These are phyloP conservation scores for Henningerozyma blattae DNA, from an alignment of 805 yeast genomes.

Conservation along the genomic window DNA sequence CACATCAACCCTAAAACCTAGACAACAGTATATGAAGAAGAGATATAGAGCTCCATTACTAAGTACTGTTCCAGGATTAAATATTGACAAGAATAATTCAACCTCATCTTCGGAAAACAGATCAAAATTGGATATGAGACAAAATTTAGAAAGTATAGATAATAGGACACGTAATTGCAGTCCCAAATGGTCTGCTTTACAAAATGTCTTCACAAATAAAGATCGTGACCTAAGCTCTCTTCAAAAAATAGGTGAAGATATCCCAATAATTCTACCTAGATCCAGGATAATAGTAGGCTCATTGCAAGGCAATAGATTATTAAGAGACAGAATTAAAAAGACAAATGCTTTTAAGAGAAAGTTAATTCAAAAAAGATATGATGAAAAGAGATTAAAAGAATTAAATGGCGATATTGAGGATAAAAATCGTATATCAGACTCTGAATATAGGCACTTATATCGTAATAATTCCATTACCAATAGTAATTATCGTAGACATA, in stretches of 20 bases:
- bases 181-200: no score
- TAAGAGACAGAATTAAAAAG: slow-evolving; percentile 14
- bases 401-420: no score
- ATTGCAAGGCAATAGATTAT: neutral
- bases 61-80: no score
- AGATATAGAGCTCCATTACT: no score
- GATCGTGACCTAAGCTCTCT: neutral
- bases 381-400: slow-evolving; percentile 5
- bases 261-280: neutral
- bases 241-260: neutral
- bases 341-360: slow-evolving; percentile 21
- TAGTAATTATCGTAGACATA: neutral
- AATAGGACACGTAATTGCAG: no score
- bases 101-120: no score
- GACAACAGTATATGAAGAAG: no score
- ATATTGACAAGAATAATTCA: no score
- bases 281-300: neutral
- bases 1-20: no score
- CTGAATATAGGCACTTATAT: neutral
- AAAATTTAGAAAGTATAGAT: no score
- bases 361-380: slow-evolving; percentile 18
- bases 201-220: neutral
- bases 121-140: no score
- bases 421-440: neutral
- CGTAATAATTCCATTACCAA: neutral